Conservation (phyloP, 257 asterid species). For the Paulownia fortunei region DNA sequence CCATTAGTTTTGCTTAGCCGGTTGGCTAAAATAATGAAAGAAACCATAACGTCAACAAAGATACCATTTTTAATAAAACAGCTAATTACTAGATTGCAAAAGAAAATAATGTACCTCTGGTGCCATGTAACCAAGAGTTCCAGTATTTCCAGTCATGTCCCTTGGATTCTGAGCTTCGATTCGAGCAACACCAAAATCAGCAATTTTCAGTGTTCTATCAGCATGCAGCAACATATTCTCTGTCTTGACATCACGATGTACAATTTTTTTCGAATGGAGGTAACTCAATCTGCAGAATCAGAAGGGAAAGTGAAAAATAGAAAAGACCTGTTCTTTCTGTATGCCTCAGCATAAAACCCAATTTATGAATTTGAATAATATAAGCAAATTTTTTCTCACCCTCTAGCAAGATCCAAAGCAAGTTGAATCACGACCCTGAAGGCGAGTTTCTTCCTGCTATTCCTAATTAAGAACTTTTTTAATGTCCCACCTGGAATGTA, state of each 20-base stretch:
- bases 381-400: constrained; percentile 42
- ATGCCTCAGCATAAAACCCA: neutral
- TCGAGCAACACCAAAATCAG: constrained; percentile 70
- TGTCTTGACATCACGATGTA: constrained; percentile 64
- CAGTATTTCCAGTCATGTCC: constrained; percentile 73
- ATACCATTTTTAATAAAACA: neutral
- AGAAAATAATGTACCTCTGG: constrained; percentile 50
- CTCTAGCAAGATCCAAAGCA: constrained; percentile 69
- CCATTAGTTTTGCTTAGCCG: constrained; percentile 1
- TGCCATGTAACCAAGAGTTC: constrained; percentile 75
- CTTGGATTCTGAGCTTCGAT: constrained; percentile 71
- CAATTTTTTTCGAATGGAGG: constrained; percentile 60
- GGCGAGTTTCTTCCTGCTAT: constrained; percentile 50
- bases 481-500: constrained; percentile 60
- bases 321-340: neutral
- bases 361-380: neutral
- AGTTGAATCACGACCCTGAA: constrained; percentile 58
- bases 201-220: constrained; percentile 52
- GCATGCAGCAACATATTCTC: constrained; percentile 61
- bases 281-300: constrained; percentile 58
- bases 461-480: constrained; percentile 53
- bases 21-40: neutral
- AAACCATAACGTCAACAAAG: neutral
- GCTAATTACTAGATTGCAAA: neutral
- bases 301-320: neutral